Base-by-base conservation (phyloP, 208 protist genomes). In the Trypanosoma lewisi region DNA sequence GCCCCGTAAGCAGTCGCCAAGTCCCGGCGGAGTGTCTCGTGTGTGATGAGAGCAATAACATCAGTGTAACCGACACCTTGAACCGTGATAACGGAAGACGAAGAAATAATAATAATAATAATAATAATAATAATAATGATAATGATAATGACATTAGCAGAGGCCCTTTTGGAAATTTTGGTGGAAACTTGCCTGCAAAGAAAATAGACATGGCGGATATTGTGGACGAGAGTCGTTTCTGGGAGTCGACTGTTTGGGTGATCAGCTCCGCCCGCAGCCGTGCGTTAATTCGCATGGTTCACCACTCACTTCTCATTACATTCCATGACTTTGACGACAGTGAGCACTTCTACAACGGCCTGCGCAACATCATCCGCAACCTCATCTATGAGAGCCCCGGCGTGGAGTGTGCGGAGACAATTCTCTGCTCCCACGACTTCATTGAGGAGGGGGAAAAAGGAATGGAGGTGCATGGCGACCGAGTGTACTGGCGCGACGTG, bases 261-360 rank as follows among this genome's bases (percentile, higher is more conserved):
- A 52, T 63, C n/a, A 68, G 63, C 55, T 71, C 53, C 11, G 42
- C 34, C 25, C 59, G 61, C 17, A 79, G 78, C 30, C 77, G 88
- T 16, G 85, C 84, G 14, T 62, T 92, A 7, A 48, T 92, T 36
- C 88, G 88, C 17, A 73, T 95, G 58, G 77, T 92, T 31, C 70
- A 84, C 5, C 88, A 90, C 74, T 87, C 85, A 3, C 74, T 95
- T 17, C 89, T 92, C 54, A 48, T 91, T 4, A 80, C 80, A n/a
- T 91, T 91, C 48, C 80, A 93, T 62, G 77, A 79, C 54, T 63
- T 59, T 70, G 68, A 67, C 19, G 66, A 82, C 28, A 57, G 64
- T 36, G 70, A 70, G 39, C 47, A 65, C n/a, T 93, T 93, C 48
- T 88, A 86, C 62, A 78, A 89, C 39, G 73, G 73, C 4, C 55